Conservation (phyloP, 371 early-diverging fungal genomes). For the Rhizopus arrhizus region DNA sequence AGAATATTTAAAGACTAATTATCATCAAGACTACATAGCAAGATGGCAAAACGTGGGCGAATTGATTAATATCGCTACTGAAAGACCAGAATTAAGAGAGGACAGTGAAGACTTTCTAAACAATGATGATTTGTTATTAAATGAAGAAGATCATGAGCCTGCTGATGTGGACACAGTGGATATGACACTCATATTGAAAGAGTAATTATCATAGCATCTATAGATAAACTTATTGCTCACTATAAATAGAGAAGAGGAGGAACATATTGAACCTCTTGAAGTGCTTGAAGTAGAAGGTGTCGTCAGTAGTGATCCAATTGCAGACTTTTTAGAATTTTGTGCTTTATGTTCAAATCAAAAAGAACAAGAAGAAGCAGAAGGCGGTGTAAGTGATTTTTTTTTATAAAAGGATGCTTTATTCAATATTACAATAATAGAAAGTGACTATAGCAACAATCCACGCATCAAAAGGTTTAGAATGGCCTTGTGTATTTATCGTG, state of each 20-base stretch:
- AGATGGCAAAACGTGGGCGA: constrained; percentile 44
- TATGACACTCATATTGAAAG: background rate
- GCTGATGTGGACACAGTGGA: constrained; percentile 4
- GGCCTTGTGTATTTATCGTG: constrained; percentile 64
- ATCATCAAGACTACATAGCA: constrained; percentile 24
- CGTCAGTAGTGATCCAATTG: constrained; percentile 19
- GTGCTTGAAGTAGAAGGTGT: background rate
- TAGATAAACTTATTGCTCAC: background rate
- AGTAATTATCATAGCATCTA: background rate
- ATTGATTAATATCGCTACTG: constrained; percentile 31
- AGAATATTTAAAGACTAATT: constrained; percentile 24
- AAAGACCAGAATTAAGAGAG: constrained; percentile 1
- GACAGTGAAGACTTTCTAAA: constrained; percentile 4
- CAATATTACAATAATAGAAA: constrained; percentile 31
- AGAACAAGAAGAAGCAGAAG: constrained; percentile 36
- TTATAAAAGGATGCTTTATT: background rate
- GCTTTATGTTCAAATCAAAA: constrained; percentile 27
- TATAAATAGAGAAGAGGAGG: background rate
- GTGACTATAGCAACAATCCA: constrained; percentile 66
- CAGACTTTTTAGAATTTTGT: constrained; percentile 39
- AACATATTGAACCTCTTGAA: background rate
- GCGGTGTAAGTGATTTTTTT: constrained; percentile 26
- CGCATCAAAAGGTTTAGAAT: constrained; percentile 55
- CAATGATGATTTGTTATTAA: constrained; percentile 2
- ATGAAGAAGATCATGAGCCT: background rate